phyloP scores from a whole-genome alignment of 225 moss, liverwort and hornwort species.

The Marchantia polymorpha region DNA sequence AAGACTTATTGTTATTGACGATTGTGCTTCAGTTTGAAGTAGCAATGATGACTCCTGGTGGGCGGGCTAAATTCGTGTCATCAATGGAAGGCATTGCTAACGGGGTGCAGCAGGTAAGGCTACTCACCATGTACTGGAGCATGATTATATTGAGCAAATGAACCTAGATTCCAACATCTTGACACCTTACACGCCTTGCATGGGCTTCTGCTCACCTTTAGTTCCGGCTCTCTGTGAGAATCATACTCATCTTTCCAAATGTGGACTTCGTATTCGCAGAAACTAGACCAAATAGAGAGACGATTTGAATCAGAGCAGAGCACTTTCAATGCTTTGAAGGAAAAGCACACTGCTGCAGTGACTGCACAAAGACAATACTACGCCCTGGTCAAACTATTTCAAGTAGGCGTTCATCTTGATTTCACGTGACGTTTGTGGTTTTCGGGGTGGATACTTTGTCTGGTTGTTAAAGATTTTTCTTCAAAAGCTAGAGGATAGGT shows the following conservation, averaged over 20 bases:
- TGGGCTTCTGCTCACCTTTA: background rate
- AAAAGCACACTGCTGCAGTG: conserved; percentile 76
- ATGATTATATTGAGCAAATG: background rate
- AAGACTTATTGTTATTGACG: background rate
- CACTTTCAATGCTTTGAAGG: conserved; percentile 59
- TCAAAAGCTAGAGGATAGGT: too few species aligned
- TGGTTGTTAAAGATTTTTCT: too few species aligned
- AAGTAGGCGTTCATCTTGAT: conserved; percentile 43
- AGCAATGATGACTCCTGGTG: conserved; percentile 86
- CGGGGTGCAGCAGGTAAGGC: conserved; percentile 81
- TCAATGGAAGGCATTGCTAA: conserved; percentile 87
- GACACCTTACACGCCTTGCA: background rate
- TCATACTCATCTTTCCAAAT: background rate
- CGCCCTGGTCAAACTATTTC: conserved; percentile 76
- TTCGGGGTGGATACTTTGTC: too few species aligned
- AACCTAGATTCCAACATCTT: background rate
- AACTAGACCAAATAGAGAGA: conserved; percentile 82
- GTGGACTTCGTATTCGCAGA: conserved; percentile 44
- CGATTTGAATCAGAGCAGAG: conserved; percentile 82
- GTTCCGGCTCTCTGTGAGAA: background rate
- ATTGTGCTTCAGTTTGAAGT: conserved; percentile 72
- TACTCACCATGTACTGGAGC: background rate
- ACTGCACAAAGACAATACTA: conserved; percentile 87
- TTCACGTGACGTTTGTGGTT: too few species aligned
- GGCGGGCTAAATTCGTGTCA: conserved; percentile 85